A percentile compares a stretch with the other conserved stretches of the same genome.
Evolutionary conservation across 345 rosid genomes (phyloP).

Genomic region (Heritiera fomes): DNA sequence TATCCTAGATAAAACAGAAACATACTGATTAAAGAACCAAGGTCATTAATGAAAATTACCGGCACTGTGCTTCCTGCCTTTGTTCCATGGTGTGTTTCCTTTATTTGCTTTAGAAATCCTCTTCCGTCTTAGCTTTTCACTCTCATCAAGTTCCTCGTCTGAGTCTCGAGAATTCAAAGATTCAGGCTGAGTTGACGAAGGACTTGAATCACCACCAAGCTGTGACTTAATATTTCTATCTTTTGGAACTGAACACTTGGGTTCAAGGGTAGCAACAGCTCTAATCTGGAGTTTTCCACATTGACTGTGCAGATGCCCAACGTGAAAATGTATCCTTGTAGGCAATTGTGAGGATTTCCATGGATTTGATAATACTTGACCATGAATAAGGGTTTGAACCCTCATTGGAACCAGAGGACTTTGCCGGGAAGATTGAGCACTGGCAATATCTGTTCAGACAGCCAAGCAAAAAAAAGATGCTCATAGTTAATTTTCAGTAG

Average conservation of each 20-base stretch:
- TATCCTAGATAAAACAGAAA: slow-evolving; percentile 11
- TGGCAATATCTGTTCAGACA: slow-evolving; percentile 59
- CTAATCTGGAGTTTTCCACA: slow-evolving; percentile 30
- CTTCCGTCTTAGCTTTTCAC: slow-evolving; percentile 72
- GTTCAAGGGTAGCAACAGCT: slow-evolving; percentile 44
- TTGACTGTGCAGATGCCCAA: slow-evolving; percentile 26
- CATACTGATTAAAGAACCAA: slow-evolving; percentile 2
- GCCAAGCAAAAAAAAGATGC: slow-evolving; percentile 6
- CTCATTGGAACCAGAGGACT: slow-evolving; percentile 54
- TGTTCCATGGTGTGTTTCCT: slow-evolving; percentile 96
- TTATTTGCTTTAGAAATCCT: slow-evolving; percentile 92
- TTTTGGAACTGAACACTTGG: slow-evolving; percentile 28
- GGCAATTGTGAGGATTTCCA: slow-evolving; percentile 48
- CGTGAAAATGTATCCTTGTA: slow-evolving; percentile 30
- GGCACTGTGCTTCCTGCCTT: slow-evolving; percentile 94
- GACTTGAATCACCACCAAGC: slow-evolving; percentile 33
- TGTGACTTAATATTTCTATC: slow-evolving; percentile 25
- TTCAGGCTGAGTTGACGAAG: slow-evolving; percentile 20
- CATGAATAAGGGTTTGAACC: slow-evolving; percentile 41
- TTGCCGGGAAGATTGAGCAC: slow-evolving; percentile 66
- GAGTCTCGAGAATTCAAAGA: slow-evolving; percentile 35
- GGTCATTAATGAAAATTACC: slow-evolving; percentile 40
- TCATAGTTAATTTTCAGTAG: neutral
- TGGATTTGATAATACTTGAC: slow-evolving; percentile 45
- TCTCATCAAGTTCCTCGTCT: slow-evolving; percentile 46